A percentile compares a stretch with the other conserved stretches of the same genome.
phyloP scores from a whole-genome alignment of 768 basidiomycete species.

The Leucocoprinus sp. region DNA sequence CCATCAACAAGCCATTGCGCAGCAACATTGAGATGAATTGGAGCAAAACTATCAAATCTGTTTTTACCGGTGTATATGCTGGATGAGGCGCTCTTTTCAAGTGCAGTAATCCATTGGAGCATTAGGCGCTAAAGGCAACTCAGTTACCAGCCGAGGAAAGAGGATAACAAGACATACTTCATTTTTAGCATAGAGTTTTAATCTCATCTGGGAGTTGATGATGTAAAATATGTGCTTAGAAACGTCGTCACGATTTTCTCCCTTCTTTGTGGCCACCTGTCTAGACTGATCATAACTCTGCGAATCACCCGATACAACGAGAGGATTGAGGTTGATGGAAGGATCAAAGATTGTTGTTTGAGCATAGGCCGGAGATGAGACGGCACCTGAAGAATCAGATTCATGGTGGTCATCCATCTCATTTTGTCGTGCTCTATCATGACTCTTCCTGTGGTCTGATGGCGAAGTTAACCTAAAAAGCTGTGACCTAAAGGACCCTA shows the following conservation, averaged over 20 bases:
- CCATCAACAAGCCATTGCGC: constrained; percentile 99
- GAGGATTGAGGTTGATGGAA: constrained; percentile 63
- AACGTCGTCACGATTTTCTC: constrained; percentile 42
- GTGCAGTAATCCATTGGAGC: constrained; percentile 91
- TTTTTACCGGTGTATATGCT: constrained; percentile 77
- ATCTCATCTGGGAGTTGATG: constrained; percentile 79
- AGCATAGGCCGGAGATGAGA: constrained; percentile 24
- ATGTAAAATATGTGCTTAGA: constrained; percentile 95
- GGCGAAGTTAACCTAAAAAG: constrained; percentile 29
- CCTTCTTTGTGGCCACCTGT: constrained; percentile 11
- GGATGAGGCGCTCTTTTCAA: constrained; percentile 70
- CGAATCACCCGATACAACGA: constrained; percentile 18
- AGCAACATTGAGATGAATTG: constrained; percentile 85
- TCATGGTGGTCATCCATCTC: constrained; percentile 13
- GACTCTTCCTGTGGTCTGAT: background rate
- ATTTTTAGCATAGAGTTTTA: constrained; percentile 83
- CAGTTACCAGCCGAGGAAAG: background rate
- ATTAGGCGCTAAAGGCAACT: constrained; percentile 66
- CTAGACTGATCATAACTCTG: constrained; percentile 17
- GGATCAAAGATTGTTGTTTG: constrained; percentile 69
- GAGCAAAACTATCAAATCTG: constrained; percentile 92
- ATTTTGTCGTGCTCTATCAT: constrained; percentile 13
- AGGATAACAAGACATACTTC: constrained; percentile 41
- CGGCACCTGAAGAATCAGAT: constrained; percentile 7
- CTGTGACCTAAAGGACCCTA: constrained; percentile 34